Conservation (phyloP, 2,329 filamentous ascomycete genomes). For the Tolypocladium cylindrosporum region DNA sequence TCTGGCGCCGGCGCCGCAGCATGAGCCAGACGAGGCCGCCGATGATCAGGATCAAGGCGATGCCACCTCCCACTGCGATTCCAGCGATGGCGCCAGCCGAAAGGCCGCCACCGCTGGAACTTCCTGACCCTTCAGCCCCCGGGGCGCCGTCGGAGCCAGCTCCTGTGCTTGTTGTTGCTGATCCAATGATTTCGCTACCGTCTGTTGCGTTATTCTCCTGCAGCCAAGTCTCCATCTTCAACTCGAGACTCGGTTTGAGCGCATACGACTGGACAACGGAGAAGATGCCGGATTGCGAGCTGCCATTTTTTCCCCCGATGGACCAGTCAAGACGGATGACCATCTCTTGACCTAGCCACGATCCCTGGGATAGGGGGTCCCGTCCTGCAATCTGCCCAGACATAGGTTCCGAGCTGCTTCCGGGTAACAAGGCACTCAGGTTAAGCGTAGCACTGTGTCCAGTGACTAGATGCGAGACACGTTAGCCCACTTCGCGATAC, state of each 20-base stretch:
- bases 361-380: not conserved
- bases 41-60: constrained; percentile 28
- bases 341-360: not conserved
- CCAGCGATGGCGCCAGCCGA: constrained; percentile 34
- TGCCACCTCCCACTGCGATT: constrained; percentile 31
- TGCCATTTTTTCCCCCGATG: not conserved
- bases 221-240: not conserved
- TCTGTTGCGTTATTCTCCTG: not conserved
- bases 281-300: constrained; percentile 9
- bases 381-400: not conserved
- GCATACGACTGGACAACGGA: constrained; percentile 1
- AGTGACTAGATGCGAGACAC: not conserved
- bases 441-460: not conserved
- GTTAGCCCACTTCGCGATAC: not conserved
- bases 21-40: constrained; percentile 31
- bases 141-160: not conserved
- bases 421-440: not conserved
- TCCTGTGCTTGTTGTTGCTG: not conserved
- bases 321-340: constrained; percentile 7
- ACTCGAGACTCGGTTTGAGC: accelerated
- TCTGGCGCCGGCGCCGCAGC: constrained; percentile 28
- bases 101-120: constrained; percentile 16
- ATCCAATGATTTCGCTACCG: not conserved
- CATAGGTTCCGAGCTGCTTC: not conserved
- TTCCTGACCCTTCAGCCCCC: not conserved